Evolutionary conservation across 345 rosid genomes (phyloP).

Genomic region (Crucihimalaya himalaica): DNA sequence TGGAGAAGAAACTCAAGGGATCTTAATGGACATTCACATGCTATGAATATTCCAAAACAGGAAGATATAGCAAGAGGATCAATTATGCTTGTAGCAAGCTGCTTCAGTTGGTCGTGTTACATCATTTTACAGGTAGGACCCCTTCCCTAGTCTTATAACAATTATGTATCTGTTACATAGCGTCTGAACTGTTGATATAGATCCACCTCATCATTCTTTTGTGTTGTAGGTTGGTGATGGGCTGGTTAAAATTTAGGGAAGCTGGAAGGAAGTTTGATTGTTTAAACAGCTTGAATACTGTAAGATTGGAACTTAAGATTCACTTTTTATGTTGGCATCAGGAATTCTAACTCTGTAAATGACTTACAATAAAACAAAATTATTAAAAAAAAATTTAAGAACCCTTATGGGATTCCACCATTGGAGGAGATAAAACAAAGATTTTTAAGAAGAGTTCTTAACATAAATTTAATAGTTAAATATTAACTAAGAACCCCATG

Average conservation of each 20-base stretch:
- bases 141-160: constrained; percentile 1
- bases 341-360: too few species aligned
- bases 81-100: constrained; percentile 56
- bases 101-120: constrained; percentile 71
- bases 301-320: constrained; percentile 44
- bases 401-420: too few species aligned
- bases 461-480: too few species aligned
- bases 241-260: constrained; percentile 82
- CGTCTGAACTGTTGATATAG: too few species aligned
- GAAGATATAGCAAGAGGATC: constrained; percentile 53
- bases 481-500: too few species aligned
- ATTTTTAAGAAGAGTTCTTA: too few species aligned
- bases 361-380: too few species aligned
- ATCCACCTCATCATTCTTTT: neutral
- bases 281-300: constrained; percentile 61
- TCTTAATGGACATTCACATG: constrained; percentile 17
- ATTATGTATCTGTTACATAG: neutral
- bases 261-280: constrained; percentile 76
- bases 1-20: constrained; percentile 53
- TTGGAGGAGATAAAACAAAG: too few species aligned
- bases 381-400: too few species aligned
- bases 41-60: constrained; percentile 17
- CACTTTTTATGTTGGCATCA: neutral
- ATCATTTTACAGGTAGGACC: constrained; percentile 59
- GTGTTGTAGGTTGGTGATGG: constrained; percentile 84